A percentile compares a stretch with the other conserved stretches of the same genome.
Conservation (phyloP, 1,284 basidiomycete species). For the Sanghuangporus baumii region DNA sequence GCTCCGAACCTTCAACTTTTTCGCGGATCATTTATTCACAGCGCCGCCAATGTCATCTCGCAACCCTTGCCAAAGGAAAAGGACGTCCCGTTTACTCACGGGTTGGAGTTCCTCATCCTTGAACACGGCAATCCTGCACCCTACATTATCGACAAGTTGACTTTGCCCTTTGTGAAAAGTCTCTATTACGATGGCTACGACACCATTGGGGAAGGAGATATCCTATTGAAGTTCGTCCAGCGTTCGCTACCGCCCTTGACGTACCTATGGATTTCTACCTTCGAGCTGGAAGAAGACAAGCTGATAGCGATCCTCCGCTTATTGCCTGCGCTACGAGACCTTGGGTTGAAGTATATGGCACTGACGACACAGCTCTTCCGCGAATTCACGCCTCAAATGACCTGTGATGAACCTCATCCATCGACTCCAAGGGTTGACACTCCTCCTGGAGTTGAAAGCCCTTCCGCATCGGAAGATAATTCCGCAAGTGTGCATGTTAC, state of each 20-base stretch:
- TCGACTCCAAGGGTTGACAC: not conserved
- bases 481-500: no score
- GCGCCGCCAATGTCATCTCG: not conserved
- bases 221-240: not conserved
- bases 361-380: not conserved
- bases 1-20: not conserved
- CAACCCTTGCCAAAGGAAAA: not conserved
- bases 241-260: not conserved
- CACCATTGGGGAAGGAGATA: not conserved
- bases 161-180: not conserved
- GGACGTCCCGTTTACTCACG: not conserved
- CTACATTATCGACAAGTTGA: not conserved
- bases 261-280: not conserved
- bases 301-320: not conserved
- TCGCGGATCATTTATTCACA: not conserved
- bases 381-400: not conserved
- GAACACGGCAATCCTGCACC: not conserved
- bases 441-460: no score
- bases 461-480: no score
- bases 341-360: not conserved
- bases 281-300: not conserved
- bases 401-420: not conserved
- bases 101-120: not conserved
- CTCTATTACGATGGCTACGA: not conserved
- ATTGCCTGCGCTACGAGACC: not conserved